Percentiles rank a stretch among this genome's conserved stretches.
Evolutionary conservation across 2,329 filamentous ascomycete genomes (phyloP).

Genomic region (Aspergillus neoniger): DNA sequence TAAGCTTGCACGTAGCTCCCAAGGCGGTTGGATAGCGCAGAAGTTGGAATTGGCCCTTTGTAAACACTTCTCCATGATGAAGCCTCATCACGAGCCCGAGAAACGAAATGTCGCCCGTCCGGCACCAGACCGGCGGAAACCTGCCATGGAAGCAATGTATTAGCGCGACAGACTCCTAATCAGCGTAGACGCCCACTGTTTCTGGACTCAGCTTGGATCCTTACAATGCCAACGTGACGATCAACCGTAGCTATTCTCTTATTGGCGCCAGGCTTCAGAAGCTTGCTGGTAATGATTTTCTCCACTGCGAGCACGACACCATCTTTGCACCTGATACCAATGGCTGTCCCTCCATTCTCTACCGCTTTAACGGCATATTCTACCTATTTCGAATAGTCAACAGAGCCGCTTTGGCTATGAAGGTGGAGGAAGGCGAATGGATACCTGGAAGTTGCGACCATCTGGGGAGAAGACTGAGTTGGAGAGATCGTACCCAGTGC

Average conservation of each 20-base stretch:
- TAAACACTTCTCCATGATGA: constrained; percentile 87
- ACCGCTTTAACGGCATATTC: constrained; percentile 99
- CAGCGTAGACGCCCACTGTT: neutral
- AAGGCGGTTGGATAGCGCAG: constrained; percentile 87
- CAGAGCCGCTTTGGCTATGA: neutral
- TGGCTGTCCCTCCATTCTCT: constrained; percentile 93
- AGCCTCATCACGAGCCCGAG: constrained; percentile 91
- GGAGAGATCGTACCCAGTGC: constrained; percentile 97
- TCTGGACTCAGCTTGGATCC: constrained; percentile 36
- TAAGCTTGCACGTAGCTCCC: constrained; percentile 96
- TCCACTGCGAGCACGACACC: constrained; percentile 94
- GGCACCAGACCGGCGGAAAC: constrained; percentile 92
- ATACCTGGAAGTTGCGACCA: constrained; percentile 95
- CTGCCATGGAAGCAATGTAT: constrained; percentile 48
- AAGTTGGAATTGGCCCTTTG: constrained; percentile 89
- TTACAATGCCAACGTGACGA: constrained; percentile 87
- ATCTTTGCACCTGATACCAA: constrained; percentile 96
- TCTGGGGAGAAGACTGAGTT: constrained; percentile 99
- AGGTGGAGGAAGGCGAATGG: neutral
- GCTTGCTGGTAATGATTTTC: constrained; percentile 93
- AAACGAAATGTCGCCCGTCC: constrained; percentile 92
- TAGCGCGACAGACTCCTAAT: constrained; percentile 8
- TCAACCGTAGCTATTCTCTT: constrained; percentile 96
- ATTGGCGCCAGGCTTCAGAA: constrained; percentile 92
- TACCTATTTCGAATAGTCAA: constrained; percentile 51